Conservation (phyloP, 225 moss, liverwort and hornwort species). For the Ulota crispa region DNA sequence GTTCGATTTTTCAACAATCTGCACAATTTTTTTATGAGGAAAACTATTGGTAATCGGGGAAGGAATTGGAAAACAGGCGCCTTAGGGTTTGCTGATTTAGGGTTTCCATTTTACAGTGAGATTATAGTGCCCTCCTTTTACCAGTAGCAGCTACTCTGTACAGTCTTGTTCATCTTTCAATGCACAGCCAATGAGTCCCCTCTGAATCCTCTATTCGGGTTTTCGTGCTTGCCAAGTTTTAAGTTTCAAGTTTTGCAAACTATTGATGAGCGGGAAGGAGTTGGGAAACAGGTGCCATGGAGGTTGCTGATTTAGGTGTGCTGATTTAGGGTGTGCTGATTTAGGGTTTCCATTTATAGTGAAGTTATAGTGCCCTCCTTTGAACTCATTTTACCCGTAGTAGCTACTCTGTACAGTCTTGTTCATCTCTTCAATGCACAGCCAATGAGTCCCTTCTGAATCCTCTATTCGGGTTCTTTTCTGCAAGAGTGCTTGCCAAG, state of each 20-base stretch:
- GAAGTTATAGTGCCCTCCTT: not conserved
- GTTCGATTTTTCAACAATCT: not conserved
- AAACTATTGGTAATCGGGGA: not conserved
- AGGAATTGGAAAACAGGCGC: conserved; percentile 6
- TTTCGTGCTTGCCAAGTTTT: not conserved
- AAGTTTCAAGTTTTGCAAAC: too few species aligned
- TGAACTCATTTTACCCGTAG: conserved; percentile 3
- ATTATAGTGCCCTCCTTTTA: not conserved
- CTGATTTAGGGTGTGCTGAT: too few species aligned
- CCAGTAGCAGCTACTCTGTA: conserved; percentile 19
- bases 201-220: not conserved
- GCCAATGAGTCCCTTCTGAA: not conserved
- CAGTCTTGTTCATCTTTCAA: conserved; percentile 18
- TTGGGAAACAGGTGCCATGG: conserved; percentile 1
- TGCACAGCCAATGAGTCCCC: conserved; percentile 8
- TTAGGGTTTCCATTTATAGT: not conserved
- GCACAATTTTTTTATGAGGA: not conserved
- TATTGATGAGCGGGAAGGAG: not conserved
- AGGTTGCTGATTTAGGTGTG: not conserved
- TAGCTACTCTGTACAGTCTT: too few species aligned
- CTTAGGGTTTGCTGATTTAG: not conserved
- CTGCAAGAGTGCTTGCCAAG: too few species aligned
- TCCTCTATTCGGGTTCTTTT: not conserved
- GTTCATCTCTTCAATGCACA: conserved; percentile 16
- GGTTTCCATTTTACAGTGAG: too few species aligned